A percentile compares a stretch with the other conserved stretches of the same genome.
These are phyloP conservation scores for Terfezia boudieri DNA, from an alignment of 495 filamentous ascomycete genomes.

Conservation along the genomic window DNA sequence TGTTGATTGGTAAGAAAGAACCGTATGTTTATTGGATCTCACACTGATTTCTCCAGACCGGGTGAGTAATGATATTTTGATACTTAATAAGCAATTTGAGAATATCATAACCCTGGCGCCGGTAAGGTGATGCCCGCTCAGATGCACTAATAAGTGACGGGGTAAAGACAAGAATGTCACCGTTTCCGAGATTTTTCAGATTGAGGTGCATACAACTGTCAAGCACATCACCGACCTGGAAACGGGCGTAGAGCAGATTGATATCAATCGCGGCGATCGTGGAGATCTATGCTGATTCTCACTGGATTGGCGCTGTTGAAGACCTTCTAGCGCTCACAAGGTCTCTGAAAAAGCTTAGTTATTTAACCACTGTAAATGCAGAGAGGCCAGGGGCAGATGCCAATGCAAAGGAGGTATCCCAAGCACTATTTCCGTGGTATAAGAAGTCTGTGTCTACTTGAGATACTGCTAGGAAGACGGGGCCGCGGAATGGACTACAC, in stretches of 20 bases:
- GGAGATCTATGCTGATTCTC: neutral
- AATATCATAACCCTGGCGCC: conserved; percentile 35
- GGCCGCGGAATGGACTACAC: too few species aligned
- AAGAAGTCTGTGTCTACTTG: neutral
- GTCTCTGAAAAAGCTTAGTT: conserved; percentile 50
- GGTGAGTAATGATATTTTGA: conserved; percentile 30
- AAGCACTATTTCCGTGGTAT: conserved; percentile 13
- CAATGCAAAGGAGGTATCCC: conserved; percentile 30
- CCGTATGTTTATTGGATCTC: neutral
- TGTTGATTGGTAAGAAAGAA: too few species aligned
- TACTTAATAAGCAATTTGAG: conserved; percentile 38
- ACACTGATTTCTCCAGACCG: conserved; percentile 23
- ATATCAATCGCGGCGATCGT: too few species aligned
- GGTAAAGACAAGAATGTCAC: conserved; percentile 24
- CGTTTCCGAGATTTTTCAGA: conserved; percentile 36
- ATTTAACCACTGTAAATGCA: conserved; percentile 35
- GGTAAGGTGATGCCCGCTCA: conserved; percentile 19
- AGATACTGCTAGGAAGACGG: too few species aligned
- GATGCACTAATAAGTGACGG: neutral
- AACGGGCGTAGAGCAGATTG: too few species aligned
- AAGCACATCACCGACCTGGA: too few species aligned
- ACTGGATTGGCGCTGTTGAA: conserved; percentile 40
- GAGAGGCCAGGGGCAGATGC: conserved; percentile 24
- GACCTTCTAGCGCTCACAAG: conserved; percentile 40
- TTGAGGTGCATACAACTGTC: conserved; percentile 41